phyloP scores from a whole-genome alignment of 2,329 filamentous ascomycete genomes.

The Fusarium sp. region DNA sequence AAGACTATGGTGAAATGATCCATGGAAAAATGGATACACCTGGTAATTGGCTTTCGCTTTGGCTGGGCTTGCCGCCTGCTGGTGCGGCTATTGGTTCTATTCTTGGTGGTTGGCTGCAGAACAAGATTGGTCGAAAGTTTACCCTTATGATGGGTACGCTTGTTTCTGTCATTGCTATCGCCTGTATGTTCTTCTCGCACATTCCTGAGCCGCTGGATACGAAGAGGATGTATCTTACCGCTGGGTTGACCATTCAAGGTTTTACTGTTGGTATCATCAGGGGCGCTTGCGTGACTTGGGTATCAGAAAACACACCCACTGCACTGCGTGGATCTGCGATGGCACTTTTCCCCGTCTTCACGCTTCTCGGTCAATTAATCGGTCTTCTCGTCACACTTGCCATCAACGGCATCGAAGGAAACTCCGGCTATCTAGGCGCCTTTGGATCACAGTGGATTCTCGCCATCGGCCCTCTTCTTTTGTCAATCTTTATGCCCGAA shows the following conservation, averaged over 20 bases:
- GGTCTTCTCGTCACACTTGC: conserved; percentile 40
- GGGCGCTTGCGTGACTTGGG: conserved; percentile 53
- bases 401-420: conserved; percentile 34
- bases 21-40: conserved; percentile 43
- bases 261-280: conserved; percentile 43
- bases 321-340: conserved; percentile 44
- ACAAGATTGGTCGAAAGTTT: conserved; percentile 42
- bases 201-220: conserved; percentile 1
- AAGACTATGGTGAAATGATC: conserved; percentile 44
- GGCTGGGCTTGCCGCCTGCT: conserved; percentile 40
- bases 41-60: conserved; percentile 44
- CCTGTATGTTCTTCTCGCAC: conserved; percentile 46
- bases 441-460: conserved; percentile 45
- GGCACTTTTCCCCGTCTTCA: conserved; percentile 46
- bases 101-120: conserved; percentile 45
- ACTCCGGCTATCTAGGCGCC: conserved; percentile 39
- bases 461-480: conserved; percentile 28
- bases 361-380: conserved; percentile 44
- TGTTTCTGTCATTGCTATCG: conserved; percentile 40
- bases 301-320: conserved; percentile 46
- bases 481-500: conserved; percentile 45
- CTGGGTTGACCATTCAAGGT: conserved; percentile 44
- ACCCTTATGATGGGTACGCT: conserved; percentile 42
- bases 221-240: conserved; percentile 43
- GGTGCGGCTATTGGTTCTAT: conserved; percentile 44